Evolutionary conservation across 75 land plant species (phyloP).

Genomic region (Sequoiadendron giganteum): DNA sequence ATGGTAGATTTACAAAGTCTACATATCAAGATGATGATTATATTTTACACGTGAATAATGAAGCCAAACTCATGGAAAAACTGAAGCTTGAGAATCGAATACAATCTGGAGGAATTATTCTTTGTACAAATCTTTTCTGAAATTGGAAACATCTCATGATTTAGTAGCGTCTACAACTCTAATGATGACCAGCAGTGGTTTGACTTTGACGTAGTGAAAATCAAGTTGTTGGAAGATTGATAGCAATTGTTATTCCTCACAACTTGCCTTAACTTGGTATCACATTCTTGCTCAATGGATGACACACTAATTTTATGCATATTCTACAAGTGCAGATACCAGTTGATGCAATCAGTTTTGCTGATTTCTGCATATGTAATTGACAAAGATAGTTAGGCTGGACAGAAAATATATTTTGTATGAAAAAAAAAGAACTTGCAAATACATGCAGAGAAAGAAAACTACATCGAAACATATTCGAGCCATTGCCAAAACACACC

Average conservation of each 20-base stretch:
- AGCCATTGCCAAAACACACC: neutral
- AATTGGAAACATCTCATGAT: neutral
- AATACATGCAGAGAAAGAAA: neutral
- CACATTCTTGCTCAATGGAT: neutral
- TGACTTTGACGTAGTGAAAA: neutral
- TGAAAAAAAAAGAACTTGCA: neutral
- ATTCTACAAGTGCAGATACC: neutral
- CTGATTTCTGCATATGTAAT: neutral
- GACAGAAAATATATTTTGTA: neutral
- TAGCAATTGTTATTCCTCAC: neutral
- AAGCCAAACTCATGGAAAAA: slow-evolving; percentile 43
- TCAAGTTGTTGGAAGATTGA: neutral
- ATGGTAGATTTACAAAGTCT: neutral
- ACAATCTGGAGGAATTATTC: slow-evolving; percentile 35
- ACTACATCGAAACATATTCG: neutral
- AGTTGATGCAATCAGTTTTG: neutral
- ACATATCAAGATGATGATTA: slow-evolving; percentile 41
- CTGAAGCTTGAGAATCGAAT: slow-evolving; percentile 34
- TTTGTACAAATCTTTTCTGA: slow-evolving; percentile 9
- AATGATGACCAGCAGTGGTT: neutral
- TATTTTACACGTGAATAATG: slow-evolving; percentile 12
- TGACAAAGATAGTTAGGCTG: neutral
- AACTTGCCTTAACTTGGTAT: neutral
- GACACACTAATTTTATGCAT: neutral
- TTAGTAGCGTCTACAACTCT: neutral